Percentiles rank a stretch among this genome's conserved stretches.
Conservation (phyloP, 2,329 filamentous ascomycete species). For the Pseudogymnoascus sp. region DNA sequence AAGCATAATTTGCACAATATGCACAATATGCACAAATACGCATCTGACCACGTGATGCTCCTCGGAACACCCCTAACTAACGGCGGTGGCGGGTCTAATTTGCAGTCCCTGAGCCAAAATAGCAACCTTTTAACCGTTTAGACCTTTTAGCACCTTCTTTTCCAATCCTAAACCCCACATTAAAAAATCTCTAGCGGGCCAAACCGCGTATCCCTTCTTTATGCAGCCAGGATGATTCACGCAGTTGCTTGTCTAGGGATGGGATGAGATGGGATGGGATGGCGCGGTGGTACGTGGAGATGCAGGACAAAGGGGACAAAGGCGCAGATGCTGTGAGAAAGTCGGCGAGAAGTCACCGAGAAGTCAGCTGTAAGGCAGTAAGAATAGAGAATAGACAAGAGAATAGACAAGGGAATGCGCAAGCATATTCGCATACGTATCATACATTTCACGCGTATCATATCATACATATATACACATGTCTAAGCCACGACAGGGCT, state of each 20-base stretch:
- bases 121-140: not conserved
- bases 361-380: not conserved
- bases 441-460: too few relatives aligned
- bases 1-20: too few relatives aligned
- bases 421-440: not conserved
- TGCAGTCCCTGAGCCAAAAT: not conserved
- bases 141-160: not conserved
- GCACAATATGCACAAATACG: too few relatives aligned
- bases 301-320: not conserved
- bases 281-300: not conserved
- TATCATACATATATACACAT: too few relatives aligned
- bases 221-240: slow-evolving; percentile 2
- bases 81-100: not conserved
- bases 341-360: too few relatives aligned
- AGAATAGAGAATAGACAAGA: not conserved
- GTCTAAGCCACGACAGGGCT: not conserved
- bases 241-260: not conserved
- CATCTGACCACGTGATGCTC: too few relatives aligned
- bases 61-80: too few relatives aligned
- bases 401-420: not conserved
- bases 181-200: not conserved
- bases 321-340: too few relatives aligned
- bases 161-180: not conserved
- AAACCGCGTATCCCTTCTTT: slow-evolving; percentile 5
- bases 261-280: not conserved